phyloP scores from a whole-genome alignment of 225 moss, liverwort and hornwort genomes.

The Ulota crispa region DNA sequence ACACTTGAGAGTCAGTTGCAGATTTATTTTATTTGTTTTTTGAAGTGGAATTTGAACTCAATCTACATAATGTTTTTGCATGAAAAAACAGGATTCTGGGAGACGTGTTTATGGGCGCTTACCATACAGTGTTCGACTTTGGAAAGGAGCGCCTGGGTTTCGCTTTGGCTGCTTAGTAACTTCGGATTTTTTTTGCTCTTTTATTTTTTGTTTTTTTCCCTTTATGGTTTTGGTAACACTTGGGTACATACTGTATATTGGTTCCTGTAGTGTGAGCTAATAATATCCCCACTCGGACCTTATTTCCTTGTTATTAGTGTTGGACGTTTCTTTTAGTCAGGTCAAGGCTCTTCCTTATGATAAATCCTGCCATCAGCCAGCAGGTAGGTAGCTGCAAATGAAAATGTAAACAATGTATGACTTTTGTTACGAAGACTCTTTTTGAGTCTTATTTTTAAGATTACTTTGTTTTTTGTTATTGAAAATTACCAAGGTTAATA shows the following conservation, averaged over 20 bases:
- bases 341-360: neutral
- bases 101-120: slow-evolving; percentile 86
- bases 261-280: slow-evolving; percentile 21
- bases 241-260: neutral
- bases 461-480: neutral
- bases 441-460: neutral
- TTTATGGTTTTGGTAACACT: neutral
- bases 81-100: slow-evolving; percentile 83
- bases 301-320: neutral
- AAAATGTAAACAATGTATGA: neutral
- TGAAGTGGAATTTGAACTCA: neutral
- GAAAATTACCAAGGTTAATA: neutral
- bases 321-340: neutral
- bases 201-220: no score
- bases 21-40: neutral
- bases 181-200: neutral
- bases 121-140: slow-evolving; percentile 90
- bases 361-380: neutral
- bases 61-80: neutral
- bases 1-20: neutral
- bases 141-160: slow-evolving; percentile 85
- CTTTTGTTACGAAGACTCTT: neutral
- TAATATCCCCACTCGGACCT: slow-evolving; percentile 17
- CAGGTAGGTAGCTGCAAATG: neutral
- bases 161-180: slow-evolving; percentile 51